Evolutionary conservation across 2,329 filamentous ascomycete genomes (phyloP).

Genomic region (Chrysosporium keratinophilum): DNA sequence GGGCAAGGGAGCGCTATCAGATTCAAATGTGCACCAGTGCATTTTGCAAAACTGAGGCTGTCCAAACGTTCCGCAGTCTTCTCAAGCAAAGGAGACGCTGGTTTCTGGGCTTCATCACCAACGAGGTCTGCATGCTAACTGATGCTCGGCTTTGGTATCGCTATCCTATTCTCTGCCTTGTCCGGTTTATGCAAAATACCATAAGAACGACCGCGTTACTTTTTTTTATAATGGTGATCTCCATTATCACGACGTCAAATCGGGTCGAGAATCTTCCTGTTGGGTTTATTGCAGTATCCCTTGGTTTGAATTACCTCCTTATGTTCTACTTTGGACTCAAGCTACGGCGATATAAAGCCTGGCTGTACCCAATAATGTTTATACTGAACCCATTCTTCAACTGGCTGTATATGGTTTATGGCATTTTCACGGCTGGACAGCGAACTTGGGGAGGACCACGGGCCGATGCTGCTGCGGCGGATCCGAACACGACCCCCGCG

Average conservation of each 20-base stretch:
- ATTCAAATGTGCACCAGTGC: conserved; percentile 97
- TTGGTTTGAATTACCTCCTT: conserved; percentile 85
- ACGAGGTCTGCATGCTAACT: conserved; percentile 96
- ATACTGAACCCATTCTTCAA: conserved; percentile 93
- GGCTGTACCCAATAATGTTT: conserved; percentile 94
- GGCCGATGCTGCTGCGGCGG: conserved; percentile 74
- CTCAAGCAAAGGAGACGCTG: conserved; percentile 91
- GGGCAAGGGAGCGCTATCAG: conserved; percentile 82
- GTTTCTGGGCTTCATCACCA: conserved; percentile 96
- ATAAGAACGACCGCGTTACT: conserved; percentile 87
- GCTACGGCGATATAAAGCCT: conserved; percentile 81
- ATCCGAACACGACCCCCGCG: conserved; percentile 62
- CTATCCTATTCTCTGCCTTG: conserved; percentile 74
- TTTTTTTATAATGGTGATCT: conserved; percentile 87
- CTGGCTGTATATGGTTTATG: conserved; percentile 97
- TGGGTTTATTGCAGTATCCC: conserved; percentile 83
- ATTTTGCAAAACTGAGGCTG: conserved; percentile 96
- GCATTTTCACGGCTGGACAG: conserved; percentile 87
- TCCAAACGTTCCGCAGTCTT: conserved; percentile 73
- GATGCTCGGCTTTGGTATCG: conserved; percentile 83
- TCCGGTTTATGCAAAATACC: conserved; percentile 91
- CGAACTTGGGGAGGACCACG: conserved; percentile 92
- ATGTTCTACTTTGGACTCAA: conserved; percentile 94
- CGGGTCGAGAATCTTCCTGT: conserved; percentile 69
- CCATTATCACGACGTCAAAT: conserved; percentile 73